Evolutionary conservation across 202 grass and related monocot genomes (phyloP), one percentile per base, ranked within the genome.

Genomic region (Eragrostis tef): DNA sequence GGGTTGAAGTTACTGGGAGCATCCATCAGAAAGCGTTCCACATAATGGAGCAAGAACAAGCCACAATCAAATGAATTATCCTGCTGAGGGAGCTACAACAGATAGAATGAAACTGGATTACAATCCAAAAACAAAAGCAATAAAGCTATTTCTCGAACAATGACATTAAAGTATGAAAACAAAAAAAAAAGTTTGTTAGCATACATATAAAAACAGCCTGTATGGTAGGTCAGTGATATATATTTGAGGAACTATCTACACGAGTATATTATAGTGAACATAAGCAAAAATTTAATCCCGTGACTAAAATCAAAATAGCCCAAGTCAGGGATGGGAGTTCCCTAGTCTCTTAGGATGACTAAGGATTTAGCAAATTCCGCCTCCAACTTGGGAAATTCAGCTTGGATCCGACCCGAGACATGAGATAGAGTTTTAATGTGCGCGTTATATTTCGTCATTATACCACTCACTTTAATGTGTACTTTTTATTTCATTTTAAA

Each of bases 31-130:
- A 99, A 99, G 71, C 61, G 83, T 58, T 99, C 97, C 67, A 93
- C 89, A 81, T 92, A 94, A 83, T 99, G 93, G 77, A 99, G 93
- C 71, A 99, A 75, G 78, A 96, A 99, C 68, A 99, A 79, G 45
- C 97, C 97, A 11, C 97, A 99, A 54, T 99, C 97, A 87, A 89
- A 99, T 78, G 88, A 96, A 83, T 99, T 99, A 78, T 99, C 97
- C 81, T 99, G 97, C 82, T 99, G 97, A 51, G 97, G 97, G 44
- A 96, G 80, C 97, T 99, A 82, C 11, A 43, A 75, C 21, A 86
- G 82, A 86, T 36, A 66, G 19, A 79, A 67, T 46, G 85, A 36
- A 82, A 71, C 7, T 54, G 41, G 13, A 60, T 77, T 47, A 78
- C 21, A 31, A 65, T 58, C 25, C 20, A 53, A 42, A 74, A 45